A percentile compares a stretch with the other conserved stretches of the same genome.
These are phyloP conservation scores for Albugo laibachii DNA, from an alignment of 352 stramenopile species.

Conservation along the genomic window DNA sequence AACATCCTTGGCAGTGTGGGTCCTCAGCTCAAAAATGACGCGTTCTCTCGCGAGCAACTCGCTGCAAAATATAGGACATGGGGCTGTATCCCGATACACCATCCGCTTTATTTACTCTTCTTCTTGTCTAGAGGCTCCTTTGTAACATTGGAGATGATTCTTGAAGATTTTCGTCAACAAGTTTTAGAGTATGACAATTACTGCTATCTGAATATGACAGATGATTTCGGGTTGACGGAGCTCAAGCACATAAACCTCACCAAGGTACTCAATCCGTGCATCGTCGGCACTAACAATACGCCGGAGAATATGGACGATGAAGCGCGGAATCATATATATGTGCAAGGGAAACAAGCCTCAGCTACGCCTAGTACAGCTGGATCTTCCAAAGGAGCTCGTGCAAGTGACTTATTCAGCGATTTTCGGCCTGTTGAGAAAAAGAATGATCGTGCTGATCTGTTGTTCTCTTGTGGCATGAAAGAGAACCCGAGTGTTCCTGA, in stretches of 20 bases:
- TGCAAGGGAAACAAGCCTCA: too few relatives aligned
- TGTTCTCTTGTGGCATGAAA: slow-evolving; percentile 18
- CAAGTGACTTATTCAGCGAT: not conserved
- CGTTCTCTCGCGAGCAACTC: not conserved
- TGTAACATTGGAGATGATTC: slow-evolving; percentile 22
- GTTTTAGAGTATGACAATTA: slow-evolving; percentile 52
- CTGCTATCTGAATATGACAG: slow-evolving; percentile 57
- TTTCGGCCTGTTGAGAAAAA: slow-evolving; percentile 1
- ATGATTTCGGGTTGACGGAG: slow-evolving; percentile 5
- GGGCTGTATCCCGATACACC: slow-evolving; percentile 6
- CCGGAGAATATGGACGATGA: not conserved
- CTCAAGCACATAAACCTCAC: not conserved
- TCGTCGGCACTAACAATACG: not conserved
- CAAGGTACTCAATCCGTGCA: not conserved
- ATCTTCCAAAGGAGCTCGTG: too few relatives aligned
- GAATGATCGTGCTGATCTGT: slow-evolving; percentile 29
- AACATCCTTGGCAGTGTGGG: not conserved
- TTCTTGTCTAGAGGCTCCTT: slow-evolving; percentile 49
- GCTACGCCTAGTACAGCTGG: too few relatives aligned
- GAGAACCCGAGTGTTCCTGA: not conserved
- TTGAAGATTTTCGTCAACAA: slow-evolving; percentile 30
- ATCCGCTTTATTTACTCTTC: slow-evolving; percentile 50
- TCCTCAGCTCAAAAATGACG: not conserved
- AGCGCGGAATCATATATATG: not conserved
- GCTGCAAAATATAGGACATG: not conserved